These are phyloP conservation scores for Agrostemma githago DNA, from an alignment of 148 eudicot species.

Conservation along the genomic window DNA sequence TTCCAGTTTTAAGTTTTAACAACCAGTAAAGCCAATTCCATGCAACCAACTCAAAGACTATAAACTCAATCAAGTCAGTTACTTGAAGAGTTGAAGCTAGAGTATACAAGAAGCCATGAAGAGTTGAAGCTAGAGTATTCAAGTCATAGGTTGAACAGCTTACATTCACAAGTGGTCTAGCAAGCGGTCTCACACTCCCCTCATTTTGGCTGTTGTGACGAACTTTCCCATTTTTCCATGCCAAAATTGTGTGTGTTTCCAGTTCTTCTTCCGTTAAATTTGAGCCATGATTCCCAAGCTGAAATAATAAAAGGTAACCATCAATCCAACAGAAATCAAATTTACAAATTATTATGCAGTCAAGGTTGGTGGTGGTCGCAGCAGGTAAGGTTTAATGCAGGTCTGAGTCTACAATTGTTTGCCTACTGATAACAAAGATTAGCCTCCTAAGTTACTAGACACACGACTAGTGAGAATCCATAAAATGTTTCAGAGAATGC, in stretches of 20 bases:
- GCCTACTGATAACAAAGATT: not conserved
- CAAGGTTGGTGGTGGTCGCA: not conserved
- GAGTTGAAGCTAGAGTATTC: not conserved
- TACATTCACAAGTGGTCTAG: conserved; percentile 59
- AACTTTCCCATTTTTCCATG: conserved; percentile 81
- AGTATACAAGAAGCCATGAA: not conserved
- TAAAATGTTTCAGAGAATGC: not conserved
- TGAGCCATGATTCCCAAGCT: conserved; percentile 85
- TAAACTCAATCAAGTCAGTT: conserved; percentile 1
- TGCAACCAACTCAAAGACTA: not conserved
- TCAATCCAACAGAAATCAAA: not conserved
- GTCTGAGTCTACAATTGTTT: not conserved
- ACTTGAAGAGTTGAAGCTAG: not conserved
- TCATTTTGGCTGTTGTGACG: conserved; percentile 47
- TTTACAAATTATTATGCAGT: not conserved
- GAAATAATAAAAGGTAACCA: not conserved
- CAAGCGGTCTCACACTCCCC: conserved; percentile 37
- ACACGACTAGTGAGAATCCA: not conserved
- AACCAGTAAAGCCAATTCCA: conserved; percentile 5
- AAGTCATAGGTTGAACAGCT: conserved; percentile 28
- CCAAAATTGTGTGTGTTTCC: conserved; percentile 80
- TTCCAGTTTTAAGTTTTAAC: not conserved
- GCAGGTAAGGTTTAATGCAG: not conserved
- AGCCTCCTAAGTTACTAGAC: not conserved
- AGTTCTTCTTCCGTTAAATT: conserved; percentile 84